Evolutionary conservation across 208 protist species (phyloP).

Genomic region (Herpetomonas samuelpessoai): DNA sequence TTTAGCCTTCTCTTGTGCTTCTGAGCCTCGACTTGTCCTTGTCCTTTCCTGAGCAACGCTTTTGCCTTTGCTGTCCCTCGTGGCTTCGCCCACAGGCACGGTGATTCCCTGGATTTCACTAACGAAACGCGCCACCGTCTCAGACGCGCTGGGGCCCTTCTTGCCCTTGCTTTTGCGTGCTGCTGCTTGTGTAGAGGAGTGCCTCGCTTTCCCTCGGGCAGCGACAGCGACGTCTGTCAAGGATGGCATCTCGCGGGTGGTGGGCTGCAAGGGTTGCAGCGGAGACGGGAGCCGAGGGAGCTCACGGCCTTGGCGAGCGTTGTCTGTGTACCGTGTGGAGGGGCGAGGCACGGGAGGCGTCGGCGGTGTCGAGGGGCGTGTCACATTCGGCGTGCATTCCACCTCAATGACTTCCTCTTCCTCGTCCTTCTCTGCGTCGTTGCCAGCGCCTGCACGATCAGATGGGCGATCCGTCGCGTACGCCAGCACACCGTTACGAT

Average conservation of each 20-base stretch:
- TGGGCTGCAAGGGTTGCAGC: background rate
- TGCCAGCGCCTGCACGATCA: too few species aligned
- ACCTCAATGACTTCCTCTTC: conserved; percentile 9
- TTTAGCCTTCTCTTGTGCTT: too few species aligned
- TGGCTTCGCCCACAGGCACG: background rate
- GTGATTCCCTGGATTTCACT: conserved; percentile 8
- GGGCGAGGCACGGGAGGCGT: background rate
- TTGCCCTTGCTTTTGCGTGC: background rate
- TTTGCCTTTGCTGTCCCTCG: background rate
- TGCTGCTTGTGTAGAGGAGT: too few species aligned
- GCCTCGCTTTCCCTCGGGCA: background rate
- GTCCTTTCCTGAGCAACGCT: too few species aligned
- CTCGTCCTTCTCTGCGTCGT: too few species aligned
- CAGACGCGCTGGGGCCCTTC: conserved; percentile 4
- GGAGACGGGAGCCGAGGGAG: too few species aligned
- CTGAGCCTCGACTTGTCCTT: too few species aligned
- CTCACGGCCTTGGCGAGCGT: too few species aligned
- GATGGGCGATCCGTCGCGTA: too few species aligned
- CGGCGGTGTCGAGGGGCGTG: background rate
- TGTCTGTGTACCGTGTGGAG: too few species aligned
- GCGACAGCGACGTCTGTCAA: background rate
- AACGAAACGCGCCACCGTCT: conserved; percentile 18
- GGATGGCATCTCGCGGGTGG: too few species aligned
- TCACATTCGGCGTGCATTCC: background rate
- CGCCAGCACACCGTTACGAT: too few species aligned